Conservation (phyloP, 805 yeast species). For the Candida nonsorbophila region DNA sequence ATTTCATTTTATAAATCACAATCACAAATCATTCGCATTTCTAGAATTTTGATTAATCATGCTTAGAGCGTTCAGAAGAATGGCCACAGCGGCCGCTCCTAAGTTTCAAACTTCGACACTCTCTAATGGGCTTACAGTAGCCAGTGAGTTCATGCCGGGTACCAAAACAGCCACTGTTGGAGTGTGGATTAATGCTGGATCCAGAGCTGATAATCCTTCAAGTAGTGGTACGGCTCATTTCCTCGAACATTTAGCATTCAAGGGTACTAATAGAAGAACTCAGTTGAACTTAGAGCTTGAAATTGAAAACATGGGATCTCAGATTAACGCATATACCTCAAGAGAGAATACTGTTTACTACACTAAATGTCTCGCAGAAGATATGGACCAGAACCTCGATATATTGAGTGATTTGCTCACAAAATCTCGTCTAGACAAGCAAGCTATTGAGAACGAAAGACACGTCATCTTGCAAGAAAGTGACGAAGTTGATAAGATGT, state of each 20-base stretch:
- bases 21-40: too few relatives aligned
- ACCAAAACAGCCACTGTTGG: constrained; percentile 96
- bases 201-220: constrained; percentile 85
- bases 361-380: constrained; percentile 78
- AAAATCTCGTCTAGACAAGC: constrained; percentile 70
- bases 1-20: too few relatives aligned
- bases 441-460: constrained; percentile 91
- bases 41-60: too few relatives aligned
- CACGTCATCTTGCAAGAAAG: constrained; percentile 94
- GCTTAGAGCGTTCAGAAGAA: too few relatives aligned
- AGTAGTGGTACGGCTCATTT: constrained; percentile 97
- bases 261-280: constrained; percentile 80
- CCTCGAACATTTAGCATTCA: constrained; percentile 92
- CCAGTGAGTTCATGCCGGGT: constrained; percentile 82
- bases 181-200: constrained; percentile 98
- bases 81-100: constrained; percentile 12
- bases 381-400: constrained; percentile 81
- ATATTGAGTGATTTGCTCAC: constrained; percentile 87
- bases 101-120: constrained; percentile 59
- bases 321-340: constrained; percentile 96
- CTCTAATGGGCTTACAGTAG: constrained; percentile 91
- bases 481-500: constrained; percentile 97
- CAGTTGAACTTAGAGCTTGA: constrained; percentile 85
- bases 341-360: constrained; percentile 97
- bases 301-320: constrained; percentile 94